phyloP scores from a whole-genome alignment of 305 asterid genomes.

The Solanum chacoense region DNA sequence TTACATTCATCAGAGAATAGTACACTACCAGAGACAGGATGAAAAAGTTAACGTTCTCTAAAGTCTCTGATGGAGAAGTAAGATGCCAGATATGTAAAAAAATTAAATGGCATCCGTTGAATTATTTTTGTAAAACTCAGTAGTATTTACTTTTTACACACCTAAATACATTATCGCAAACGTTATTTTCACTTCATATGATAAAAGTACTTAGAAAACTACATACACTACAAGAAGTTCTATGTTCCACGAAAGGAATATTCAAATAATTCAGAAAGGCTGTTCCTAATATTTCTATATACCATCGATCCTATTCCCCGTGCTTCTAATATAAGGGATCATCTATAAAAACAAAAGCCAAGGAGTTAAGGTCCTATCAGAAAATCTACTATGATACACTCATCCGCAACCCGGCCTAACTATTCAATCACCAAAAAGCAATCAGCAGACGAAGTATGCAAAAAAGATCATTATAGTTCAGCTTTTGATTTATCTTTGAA shows the following conservation, averaged over 20 bases:
- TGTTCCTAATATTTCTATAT: background rate
- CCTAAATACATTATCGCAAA: background rate
- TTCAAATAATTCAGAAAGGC: background rate
- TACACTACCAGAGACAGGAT: background rate
- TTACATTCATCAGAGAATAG: background rate
- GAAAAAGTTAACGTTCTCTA: background rate
- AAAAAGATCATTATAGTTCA: background rate
- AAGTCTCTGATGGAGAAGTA: background rate
- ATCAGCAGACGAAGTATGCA: background rate
- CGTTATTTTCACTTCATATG: background rate
- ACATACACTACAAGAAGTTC: background rate
- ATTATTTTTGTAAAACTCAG: background rate
- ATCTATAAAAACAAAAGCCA: background rate
- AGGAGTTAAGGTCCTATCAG: background rate
- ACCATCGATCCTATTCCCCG: background rate
- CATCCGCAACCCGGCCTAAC: background rate
- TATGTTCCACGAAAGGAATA: background rate
- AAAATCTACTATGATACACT: background rate
- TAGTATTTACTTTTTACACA: background rate
- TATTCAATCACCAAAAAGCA: background rate
- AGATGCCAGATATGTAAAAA: background rate
- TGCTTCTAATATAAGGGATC: background rate
- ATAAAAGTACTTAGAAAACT: background rate
- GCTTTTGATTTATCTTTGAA: background rate
- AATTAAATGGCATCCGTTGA: background rate